phyloP scores from a whole-genome alignment of 805 yeast species.

The Cyberlindnera mrakii region DNA sequence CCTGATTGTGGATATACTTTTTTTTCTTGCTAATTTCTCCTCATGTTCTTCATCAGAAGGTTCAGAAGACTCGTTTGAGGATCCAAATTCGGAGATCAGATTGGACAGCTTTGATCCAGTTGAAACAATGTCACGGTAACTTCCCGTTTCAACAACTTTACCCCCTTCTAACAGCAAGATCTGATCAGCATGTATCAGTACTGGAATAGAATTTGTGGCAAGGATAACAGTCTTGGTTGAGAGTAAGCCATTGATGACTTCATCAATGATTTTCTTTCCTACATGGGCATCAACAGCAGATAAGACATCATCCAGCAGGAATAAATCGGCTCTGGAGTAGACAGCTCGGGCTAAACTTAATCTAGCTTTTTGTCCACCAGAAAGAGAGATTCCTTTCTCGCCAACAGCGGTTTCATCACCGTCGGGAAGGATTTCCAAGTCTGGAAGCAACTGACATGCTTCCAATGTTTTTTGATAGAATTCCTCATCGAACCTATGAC shows the following conservation, averaged over 20 bases:
- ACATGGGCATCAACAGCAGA: constrained; percentile 75
- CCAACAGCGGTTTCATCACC: constrained; percentile 84
- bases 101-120: constrained; percentile 43
- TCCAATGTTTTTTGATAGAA: constrained; percentile 76
- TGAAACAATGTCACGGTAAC: constrained; percentile 43
- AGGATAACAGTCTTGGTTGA: constrained; percentile 66
- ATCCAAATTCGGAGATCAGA: constrained; percentile 61
- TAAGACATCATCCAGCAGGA: constrained; percentile 57
- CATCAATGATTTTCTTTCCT: constrained; percentile 72
- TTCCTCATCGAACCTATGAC: constrained; percentile 73
- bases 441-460: constrained; percentile 83
- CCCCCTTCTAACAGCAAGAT: constrained; percentile 68
- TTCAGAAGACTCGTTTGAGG: constrained; percentile 35
- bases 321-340: constrained; percentile 53
- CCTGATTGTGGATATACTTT: constrained; percentile 5
- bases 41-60: constrained; percentile 6
- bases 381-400: constrained; percentile 54
- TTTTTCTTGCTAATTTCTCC: constrained; percentile 1
- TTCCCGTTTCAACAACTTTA: constrained; percentile 58
- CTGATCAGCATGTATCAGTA: constrained; percentile 64
- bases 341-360: constrained; percentile 65
- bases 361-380: constrained; percentile 63
- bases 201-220: constrained; percentile 84
- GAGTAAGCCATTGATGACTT: constrained; percentile 74
- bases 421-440: constrained; percentile 72